Evolutionary conservation across 352 stramenopile species (phyloP).

Genomic region (Phytophthora citricola): DNA sequence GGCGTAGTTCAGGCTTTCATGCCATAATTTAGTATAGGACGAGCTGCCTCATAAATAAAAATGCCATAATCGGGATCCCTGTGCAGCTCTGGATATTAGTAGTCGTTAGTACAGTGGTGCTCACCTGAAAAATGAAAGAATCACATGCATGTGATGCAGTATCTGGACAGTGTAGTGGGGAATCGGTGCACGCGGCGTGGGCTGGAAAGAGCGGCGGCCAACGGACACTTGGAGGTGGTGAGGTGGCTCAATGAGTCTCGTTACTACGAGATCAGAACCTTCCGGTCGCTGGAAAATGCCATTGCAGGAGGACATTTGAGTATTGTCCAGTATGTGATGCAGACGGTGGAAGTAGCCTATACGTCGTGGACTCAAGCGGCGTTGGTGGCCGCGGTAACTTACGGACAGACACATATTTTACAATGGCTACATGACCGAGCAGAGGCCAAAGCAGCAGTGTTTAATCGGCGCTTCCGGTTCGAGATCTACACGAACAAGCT

Average conservation of each 20-base stretch:
- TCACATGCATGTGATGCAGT: slow-evolving; percentile 48
- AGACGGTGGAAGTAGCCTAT: slow-evolving; percentile 39
- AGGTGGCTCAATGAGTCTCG: slow-evolving; percentile 43
- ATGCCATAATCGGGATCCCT: no score
- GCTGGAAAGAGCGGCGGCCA: slow-evolving; percentile 39
- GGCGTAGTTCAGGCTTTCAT: no score
- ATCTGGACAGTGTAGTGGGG: slow-evolving; percentile 37
- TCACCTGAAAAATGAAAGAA: slow-evolving; percentile 14
- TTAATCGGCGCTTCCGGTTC: slow-evolving; percentile 33
- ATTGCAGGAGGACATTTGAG: slow-evolving; percentile 46
- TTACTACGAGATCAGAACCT: slow-evolving; percentile 50
- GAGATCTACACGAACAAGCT: slow-evolving; percentile 38
- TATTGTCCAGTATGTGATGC: slow-evolving; percentile 51
- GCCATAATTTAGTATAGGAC: no score
- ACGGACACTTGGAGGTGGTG: slow-evolving; percentile 47
- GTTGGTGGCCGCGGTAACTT: slow-evolving; percentile 31
- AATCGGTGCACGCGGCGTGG: slow-evolving; percentile 52
- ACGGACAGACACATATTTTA: slow-evolving; percentile 36
- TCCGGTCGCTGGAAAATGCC: slow-evolving; percentile 46
- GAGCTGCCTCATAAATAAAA: no score
- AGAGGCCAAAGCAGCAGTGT: slow-evolving; percentile 7
- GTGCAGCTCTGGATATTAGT: no score
- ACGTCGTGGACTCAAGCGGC: slow-evolving; percentile 48
- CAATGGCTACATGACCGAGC: slow-evolving; percentile 44
- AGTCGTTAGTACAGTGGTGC: no score